phyloP scores from a whole-genome alignment of 129 eudicot species.

The Cynara cardunculus region DNA sequence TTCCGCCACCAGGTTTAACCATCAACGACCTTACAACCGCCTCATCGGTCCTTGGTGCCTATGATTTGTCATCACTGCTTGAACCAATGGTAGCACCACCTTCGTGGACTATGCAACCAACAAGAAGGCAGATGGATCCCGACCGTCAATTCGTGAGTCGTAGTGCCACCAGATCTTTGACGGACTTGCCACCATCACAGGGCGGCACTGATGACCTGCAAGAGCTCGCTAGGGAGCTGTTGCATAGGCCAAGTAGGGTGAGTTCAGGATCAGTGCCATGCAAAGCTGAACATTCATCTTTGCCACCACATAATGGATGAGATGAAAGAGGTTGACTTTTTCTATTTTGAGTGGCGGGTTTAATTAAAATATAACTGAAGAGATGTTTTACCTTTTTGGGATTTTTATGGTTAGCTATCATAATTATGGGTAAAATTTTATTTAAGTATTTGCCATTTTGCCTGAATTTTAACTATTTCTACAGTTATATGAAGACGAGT shows the following conservation, averaged over 20 bases:
- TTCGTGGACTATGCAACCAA: slow-evolving; percentile 51
- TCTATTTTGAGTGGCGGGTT: not conserved
- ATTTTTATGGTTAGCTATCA: slow-evolving; percentile 25
- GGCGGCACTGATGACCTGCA: slow-evolving; percentile 55
- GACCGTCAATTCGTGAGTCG: slow-evolving; percentile 34
- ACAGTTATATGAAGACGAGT: no score
- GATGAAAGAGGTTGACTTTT: slow-evolving; percentile 5
- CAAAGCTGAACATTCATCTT: slow-evolving; percentile 36
- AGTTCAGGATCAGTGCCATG: slow-evolving; percentile 30
- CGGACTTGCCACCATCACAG: slow-evolving; percentile 33
- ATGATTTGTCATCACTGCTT: slow-evolving; percentile 64
- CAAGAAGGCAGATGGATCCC: slow-evolving; percentile 40
- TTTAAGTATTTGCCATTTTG: not conserved
- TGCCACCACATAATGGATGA: slow-evolving; percentile 60
- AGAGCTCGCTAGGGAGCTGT: slow-evolving; percentile 75
- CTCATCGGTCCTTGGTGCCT: slow-evolving; percentile 43
- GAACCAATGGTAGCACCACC: slow-evolving; percentile 61
- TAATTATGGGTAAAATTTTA: not conserved
- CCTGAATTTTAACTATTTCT: no score
- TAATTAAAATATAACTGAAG: slow-evolving; percentile 17
- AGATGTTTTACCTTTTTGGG: not conserved
- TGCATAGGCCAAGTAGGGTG: slow-evolving; percentile 42
- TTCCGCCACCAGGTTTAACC: slow-evolving; percentile 34
- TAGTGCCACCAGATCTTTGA: slow-evolving; percentile 23
- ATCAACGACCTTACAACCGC: slow-evolving; percentile 60